Conservation (phyloP, 805 yeast genomes). For the Yamadazyma akitaensis region DNA sequence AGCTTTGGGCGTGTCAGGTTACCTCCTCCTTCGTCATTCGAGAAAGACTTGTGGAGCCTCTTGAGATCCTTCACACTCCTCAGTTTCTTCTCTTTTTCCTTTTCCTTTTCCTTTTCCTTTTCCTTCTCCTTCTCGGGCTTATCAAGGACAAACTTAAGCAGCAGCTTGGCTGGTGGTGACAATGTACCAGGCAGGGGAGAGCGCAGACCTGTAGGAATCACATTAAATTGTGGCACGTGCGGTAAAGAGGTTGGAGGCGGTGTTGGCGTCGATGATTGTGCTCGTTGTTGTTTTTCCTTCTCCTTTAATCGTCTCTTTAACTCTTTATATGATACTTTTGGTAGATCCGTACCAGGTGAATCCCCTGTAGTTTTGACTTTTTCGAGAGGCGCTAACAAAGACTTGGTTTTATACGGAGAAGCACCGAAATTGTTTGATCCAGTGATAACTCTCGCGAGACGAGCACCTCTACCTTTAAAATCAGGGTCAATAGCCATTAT, state of each 20-base stretch:
- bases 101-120: too few relatives aligned
- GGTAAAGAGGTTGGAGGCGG: slow-evolving; percentile 8
- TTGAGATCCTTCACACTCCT: slow-evolving; percentile 11
- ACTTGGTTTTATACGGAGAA: slow-evolving; percentile 41
- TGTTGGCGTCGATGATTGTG: slow-evolving; percentile 1
- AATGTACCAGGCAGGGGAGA: slow-evolving; percentile 10
- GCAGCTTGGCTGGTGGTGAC: slow-evolving; percentile 21
- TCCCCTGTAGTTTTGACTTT: slow-evolving; percentile 9
- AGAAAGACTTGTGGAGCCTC: slow-evolving; percentile 29
- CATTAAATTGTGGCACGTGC: not conserved
- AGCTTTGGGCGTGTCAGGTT: slow-evolving; percentile 21
- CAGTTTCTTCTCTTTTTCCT: not conserved
- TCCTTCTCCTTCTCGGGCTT: slow-evolving; percentile 17
- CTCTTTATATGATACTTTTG: slow-evolving; percentile 30
- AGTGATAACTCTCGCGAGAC: slow-evolving; percentile 39
- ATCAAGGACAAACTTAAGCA: slow-evolving; percentile 30
- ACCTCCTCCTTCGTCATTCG: slow-evolving; percentile 29
- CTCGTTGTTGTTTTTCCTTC: slow-evolving; percentile 3
- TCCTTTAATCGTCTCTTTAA: slow-evolving; percentile 19
- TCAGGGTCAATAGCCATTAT: slow-evolving; percentile 36
- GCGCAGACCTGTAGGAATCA: not conserved
- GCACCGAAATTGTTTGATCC: slow-evolving; percentile 40
- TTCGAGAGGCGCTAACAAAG: slow-evolving; percentile 34
- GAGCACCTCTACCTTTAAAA: slow-evolving; percentile 39
- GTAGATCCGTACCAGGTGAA: slow-evolving; percentile 1